A percentile compares a stretch with the other conserved stretches of the same genome.
phyloP scores from a whole-genome alignment of 768 basidiomycete genomes.

The Lentinula sp. region DNA sequence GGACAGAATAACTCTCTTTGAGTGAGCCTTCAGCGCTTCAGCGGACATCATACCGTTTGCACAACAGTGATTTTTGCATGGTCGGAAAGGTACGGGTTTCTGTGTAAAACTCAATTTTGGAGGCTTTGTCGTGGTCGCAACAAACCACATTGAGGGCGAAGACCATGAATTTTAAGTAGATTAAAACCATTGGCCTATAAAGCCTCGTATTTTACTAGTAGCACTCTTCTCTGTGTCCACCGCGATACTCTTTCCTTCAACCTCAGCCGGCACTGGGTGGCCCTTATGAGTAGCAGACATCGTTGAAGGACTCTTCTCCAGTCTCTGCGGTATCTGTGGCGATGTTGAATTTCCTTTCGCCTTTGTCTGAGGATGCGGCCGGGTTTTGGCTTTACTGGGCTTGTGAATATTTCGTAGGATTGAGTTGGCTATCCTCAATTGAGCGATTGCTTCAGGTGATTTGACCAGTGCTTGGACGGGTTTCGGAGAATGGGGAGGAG shows the following conservation, averaged over 20 bases:
- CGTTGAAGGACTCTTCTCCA: neutral
- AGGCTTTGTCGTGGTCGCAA: too few relatives aligned
- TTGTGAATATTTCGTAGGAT: neutral
- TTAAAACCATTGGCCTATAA: conserved; percentile 4
- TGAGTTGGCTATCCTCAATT: neutral
- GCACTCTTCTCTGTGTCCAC: neutral
- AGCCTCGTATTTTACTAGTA: neutral
- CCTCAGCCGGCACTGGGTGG: neutral
- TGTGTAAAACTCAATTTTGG: too few relatives aligned
- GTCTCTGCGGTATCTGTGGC: neutral
- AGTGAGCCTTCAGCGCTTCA: too few relatives aligned
- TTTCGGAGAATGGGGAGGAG: neutral
- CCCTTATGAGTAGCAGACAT: neutral
- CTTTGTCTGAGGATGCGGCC: neutral
- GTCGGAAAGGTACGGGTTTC: too few relatives aligned
- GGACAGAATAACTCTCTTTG: neutral
- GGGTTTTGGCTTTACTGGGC: neutral
- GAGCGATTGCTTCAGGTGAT: neutral
- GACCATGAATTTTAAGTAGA: neutral
- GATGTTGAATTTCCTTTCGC: neutral
- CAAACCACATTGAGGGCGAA: too few relatives aligned
- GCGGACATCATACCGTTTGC: too few relatives aligned
- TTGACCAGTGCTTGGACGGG: neutral
- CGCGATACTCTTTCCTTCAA: neutral
- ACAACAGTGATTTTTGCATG: too few relatives aligned